Percentiles rank a stretch among this genome's conserved stretches.
These are phyloP conservation scores for Phytophthora agathidicida DNA, from an alignment of 352 stramenopile species.

Conservation along the genomic window DNA sequence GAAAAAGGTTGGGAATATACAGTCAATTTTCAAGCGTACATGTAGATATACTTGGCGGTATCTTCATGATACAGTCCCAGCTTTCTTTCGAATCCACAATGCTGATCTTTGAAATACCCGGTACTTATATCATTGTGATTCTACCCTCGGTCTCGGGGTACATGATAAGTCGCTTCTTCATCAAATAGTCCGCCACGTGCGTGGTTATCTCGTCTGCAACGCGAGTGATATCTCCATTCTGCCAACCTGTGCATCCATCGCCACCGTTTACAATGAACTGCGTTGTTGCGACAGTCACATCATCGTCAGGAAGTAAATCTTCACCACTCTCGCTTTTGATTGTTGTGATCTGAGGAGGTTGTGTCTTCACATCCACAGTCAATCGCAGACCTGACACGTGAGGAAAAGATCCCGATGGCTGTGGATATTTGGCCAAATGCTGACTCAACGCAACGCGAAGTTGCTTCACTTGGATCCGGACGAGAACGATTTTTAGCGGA, in stretches of 20 bases:
- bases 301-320: conserved; percentile 53
- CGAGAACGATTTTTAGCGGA: conserved; percentile 58
- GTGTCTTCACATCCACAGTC: conserved; percentile 33
- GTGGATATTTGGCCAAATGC: conserved; percentile 78
- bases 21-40: too few relatives aligned
- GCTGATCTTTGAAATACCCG: too few relatives aligned
- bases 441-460: conserved; percentile 80
- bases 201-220: conserved; percentile 56
- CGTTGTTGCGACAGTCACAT: conserved; percentile 75
- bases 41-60: too few relatives aligned
- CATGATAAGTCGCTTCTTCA: conserved; percentile 71
- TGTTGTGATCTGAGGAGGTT: conserved; percentile 34
- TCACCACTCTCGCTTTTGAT: conserved; percentile 55
- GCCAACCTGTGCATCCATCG: conserved; percentile 80
- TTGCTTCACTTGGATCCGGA: conserved; percentile 68
- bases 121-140: too few relatives aligned
- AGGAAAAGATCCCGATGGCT: conserved; percentile 76
- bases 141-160: conserved; percentile 64
- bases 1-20: too few relatives aligned
- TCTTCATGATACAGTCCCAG: too few relatives aligned
- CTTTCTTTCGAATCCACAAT: too few relatives aligned
- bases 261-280: conserved; percentile 79
- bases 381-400: conserved; percentile 76
- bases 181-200: conserved; percentile 56
- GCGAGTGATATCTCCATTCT: conserved; percentile 64